These are phyloP conservation scores for Daldinia sp. DNA, from an alignment of 2,329 filamentous ascomycete species.

Conservation along the genomic window DNA sequence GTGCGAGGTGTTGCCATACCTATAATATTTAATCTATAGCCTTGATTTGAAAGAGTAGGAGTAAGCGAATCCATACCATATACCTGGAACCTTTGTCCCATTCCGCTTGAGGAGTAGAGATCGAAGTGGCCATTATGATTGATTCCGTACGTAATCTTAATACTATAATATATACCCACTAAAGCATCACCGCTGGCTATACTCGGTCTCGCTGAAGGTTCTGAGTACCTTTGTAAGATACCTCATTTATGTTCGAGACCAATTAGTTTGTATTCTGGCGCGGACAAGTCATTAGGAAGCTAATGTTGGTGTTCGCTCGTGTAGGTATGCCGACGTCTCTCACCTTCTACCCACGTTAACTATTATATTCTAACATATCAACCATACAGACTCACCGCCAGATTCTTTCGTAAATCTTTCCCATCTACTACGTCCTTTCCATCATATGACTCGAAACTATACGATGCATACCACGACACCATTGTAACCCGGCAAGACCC, in stretches of 20 bases:
- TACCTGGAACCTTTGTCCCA: neutral
- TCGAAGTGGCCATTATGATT: neutral
- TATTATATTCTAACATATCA: neutral
- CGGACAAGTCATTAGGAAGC: neutral
- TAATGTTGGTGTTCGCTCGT: no score
- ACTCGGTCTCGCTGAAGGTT: neutral
- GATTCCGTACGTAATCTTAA: neutral
- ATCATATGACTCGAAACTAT: neutral
- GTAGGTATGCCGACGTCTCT: neutral
- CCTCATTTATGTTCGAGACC: neutral
- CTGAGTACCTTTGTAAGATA: neutral
- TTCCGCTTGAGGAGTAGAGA: neutral
- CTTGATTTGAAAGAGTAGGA: constrained; percentile 5
- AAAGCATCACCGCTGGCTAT: neutral
- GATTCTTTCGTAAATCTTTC: neutral
- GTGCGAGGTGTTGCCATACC: neutral
- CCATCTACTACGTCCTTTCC: neutral
- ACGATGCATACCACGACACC: neutral
- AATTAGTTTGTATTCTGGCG: no score
- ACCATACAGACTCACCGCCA: neutral
- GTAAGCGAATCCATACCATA: constrained; percentile 9
- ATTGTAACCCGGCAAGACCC: neutral
- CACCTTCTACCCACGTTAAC: neutral
- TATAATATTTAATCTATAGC: constrained; percentile 19
- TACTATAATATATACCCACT: neutral